Evolutionary conservation across 2,329 filamentous ascomycete genomes (phyloP).

Genomic region (Trichoderma citrinoviride): DNA sequence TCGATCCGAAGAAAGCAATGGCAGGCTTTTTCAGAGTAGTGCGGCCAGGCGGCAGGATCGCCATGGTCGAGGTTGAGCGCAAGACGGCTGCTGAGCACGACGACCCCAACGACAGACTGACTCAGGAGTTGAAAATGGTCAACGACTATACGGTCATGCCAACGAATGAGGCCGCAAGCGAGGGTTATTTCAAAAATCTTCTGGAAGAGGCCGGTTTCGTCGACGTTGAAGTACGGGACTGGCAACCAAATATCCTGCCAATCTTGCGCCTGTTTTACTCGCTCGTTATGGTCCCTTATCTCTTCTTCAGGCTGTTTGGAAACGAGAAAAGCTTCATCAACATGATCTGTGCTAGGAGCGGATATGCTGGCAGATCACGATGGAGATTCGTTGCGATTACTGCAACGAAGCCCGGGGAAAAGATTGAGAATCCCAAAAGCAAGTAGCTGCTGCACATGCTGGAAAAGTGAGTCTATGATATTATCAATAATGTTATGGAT

Average conservation of each 20-base stretch:
- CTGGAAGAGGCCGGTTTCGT: slow-evolving; percentile 45
- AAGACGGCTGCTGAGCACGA: slow-evolving; percentile 36
- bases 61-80: slow-evolving; percentile 39
- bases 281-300: slow-evolving; percentile 46
- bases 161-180: slow-evolving; percentile 39
- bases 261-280: slow-evolving; percentile 49
- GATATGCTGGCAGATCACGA: slow-evolving; percentile 20
- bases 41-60: slow-evolving; percentile 46
- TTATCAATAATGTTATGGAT: no score
- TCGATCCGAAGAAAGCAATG: slow-evolving; percentile 44
- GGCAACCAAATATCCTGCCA: slow-evolving; percentile 46
- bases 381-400: slow-evolving; percentile 25
- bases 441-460: not conserved
- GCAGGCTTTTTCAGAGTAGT: slow-evolving; percentile 47
- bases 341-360: slow-evolving; percentile 17
- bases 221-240: slow-evolving; percentile 44
- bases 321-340: slow-evolving; percentile 49
- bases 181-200: slow-evolving; percentile 41
- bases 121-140: slow-evolving; percentile 36
- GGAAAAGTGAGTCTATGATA: no score
- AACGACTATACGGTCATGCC: slow-evolving; percentile 48
- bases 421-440: not conserved
- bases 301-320: slow-evolving; percentile 42
- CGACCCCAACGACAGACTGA: slow-evolving; percentile 29
- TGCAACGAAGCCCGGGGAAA: slow-evolving; percentile 21